Evolutionary conservation across 2,329 filamentous ascomycete genomes (phyloP).

Genomic region (Epichloe baconii): DNA sequence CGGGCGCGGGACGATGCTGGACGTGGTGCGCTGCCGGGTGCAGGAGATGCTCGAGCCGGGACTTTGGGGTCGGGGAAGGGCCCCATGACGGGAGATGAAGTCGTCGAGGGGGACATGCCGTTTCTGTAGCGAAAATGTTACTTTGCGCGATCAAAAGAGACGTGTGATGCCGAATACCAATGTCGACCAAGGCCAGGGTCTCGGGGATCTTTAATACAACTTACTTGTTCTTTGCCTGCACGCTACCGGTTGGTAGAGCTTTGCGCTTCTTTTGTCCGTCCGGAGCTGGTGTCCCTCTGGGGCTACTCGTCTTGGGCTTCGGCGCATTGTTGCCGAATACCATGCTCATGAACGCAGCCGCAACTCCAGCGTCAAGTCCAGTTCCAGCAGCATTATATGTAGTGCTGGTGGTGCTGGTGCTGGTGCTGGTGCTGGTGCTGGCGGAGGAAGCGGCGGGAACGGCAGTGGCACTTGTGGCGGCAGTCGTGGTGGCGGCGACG

Average conservation of each 20-base stretch:
- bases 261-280: conserved; percentile 63
- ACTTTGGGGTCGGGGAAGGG: conserved; percentile 51
- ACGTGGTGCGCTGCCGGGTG: conserved; percentile 40
- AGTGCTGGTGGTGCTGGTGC: background rate
- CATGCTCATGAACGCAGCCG: conserved; percentile 43
- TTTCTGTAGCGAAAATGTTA: conserved; percentile 13
- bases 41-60: conserved; percentile 43
- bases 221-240: conserved; percentile 69
- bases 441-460: background rate
- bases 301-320: conserved; percentile 50
- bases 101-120: conserved; percentile 51
- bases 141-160: background rate
- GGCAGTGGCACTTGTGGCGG: background rate
- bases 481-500: background rate
- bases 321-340: conserved; percentile 36
- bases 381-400: background rate
- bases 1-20: conserved; percentile 59
- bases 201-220: conserved; percentile 13
- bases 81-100: conserved; percentile 63
- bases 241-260: conserved; percentile 50
- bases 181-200: background rate
- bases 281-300: conserved; percentile 52
- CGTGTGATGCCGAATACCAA: background rate
- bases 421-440: background rate
- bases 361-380: background rate